Evolutionary conservation across 2,329 filamentous ascomycete species (phyloP), one percentile per base, ranked within the genome.

Genomic region (Colletotrichum zoysiae): DNA sequence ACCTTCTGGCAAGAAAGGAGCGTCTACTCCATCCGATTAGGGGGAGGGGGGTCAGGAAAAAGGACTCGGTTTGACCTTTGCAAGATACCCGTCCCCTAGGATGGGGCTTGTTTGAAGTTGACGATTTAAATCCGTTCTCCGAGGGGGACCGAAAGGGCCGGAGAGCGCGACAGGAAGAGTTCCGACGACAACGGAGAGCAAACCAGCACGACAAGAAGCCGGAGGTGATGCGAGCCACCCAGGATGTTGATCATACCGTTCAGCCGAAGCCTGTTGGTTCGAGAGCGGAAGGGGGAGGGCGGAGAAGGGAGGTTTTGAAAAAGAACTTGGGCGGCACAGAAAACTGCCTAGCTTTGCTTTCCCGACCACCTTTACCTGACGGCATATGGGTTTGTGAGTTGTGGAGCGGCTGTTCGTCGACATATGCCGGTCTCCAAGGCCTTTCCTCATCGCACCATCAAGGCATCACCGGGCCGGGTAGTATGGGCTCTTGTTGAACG

Each of bases 91-190:
- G 40, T 68, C 38, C 18, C n/a, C 69, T 33, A 46, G 53, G 53
- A 64, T 46, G 59, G 58, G 8, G 59, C n/a, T 53, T 55, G 53
- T 55, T 66, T 63, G 35, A 30, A 33, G 51, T 68, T 69, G 65
- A 55, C 69, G 58, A 71, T 58, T 50, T 53, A 69, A 63, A 33
- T 64, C 65, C 65, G 65, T 38, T 53, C 51, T 16, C 65, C 69
- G 53, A 63, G 58, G 9, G 38, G 35, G 65, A 26, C 58, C 65
- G 69, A 71, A 63, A 55, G 26, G 44, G 5, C 48, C 3, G 30
- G 11, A 38, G 51, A 50, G n/a, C 12, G 50, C 3, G n/a, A 44
- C 35, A 40, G 58, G 44, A 46, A 50, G 20, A 26, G 68, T 64
- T 33, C 42, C 20, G 51, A 6, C 33, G 33, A 42, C 20, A 48